Base-by-base conservation (phyloP, 768 basidiomycete species). In the Auriculariales sp. region DNA sequence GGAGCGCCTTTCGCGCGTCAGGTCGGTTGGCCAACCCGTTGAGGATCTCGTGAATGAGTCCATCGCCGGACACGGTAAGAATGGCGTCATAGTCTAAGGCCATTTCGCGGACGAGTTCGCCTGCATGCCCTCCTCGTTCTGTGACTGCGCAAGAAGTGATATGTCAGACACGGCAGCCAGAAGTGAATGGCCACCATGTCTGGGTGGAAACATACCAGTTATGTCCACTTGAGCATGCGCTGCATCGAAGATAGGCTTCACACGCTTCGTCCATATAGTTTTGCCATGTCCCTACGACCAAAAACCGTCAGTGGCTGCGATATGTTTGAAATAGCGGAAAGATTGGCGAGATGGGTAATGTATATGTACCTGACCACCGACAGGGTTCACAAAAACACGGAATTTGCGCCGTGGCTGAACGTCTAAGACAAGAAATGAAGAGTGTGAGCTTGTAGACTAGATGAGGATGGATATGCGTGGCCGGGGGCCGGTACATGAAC, bases 61-160 rank as follows among this genome's bases (percentile, higher is more conserved):
- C 90, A 57, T 93, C 90, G 0, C 90, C 90, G 0, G 87, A 90
- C 22, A 92, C 72, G 28, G 78, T 64, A 31, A 86, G 72, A 34
- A 93, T 60, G 0, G 79, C 85, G 54, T 91, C 88, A 53, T 74
- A 84, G 30, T 72, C 68, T 3, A 85, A 68, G 0, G 69, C 53
- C 29, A 88, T 62, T 3, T 66, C 63, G 53, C 75, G 76, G 0
- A 70, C 77, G 50, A 90, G 68, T 29, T 86, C 78, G 32, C 63
- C 64, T 2, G 83, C 88, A 61, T 93, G 85, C 3, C 74, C 73
- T 2, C 59, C 55, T 52, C 74, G 71, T 3, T 72, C 74, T 0
- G 86, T 88, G 45, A 77, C 88, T 88, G 57, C 11, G 27, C 17
- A 35, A 22, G 36, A 28, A 17, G 29, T 12, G 33, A 30, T 2